Evolutionary conservation across 2,329 filamentous ascomycete species (phyloP), one percentile per base, ranked within the genome.

Genomic region (Dissoconium aciculare): DNA sequence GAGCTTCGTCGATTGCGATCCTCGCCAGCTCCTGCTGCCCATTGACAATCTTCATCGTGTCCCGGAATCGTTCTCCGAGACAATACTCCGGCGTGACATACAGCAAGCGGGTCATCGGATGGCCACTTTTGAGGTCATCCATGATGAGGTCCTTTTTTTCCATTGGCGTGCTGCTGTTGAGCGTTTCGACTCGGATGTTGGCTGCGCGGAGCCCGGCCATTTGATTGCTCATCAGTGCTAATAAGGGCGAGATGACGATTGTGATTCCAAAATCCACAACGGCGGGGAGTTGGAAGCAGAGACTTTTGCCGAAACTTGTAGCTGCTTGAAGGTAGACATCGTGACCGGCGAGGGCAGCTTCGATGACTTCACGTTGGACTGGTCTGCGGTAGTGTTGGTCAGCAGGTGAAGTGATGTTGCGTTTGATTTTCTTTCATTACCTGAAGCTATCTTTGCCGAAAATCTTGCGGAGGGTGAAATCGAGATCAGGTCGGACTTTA

Each of bases 201-300:
- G 80, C 71, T 31, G 69, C 68, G 41, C 71, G 71, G 29, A 94
- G 66, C 13, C 82, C 73, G 43, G 80, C 75, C 26, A 95, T 82
- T 65, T 95, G 87, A 50, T 95, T 93, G 56, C 85, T 83, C 83
- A 94, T 94, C 33, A 94, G 65, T 42, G 84, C 85, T 24, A 94
- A 64, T 21, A 94, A 64, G 4, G 85, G 87, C 17, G 83, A 93
- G 23, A 95, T 69, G 17, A 94, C 85, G 36, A 95, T 76, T 0
- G 84, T 93, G 41, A 93, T 83, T 41, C 87, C 87, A 53, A 76
- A 72, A 47, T 87, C 78, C 34, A 93, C 75, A 17, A 94, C 74
- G 14, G 85, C 85, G 5, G 85, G 85, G 1, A 94, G 66, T 53
- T 94, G 85, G 51, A 87, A 94, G 59, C 87, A 94, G 31, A 94